These are phyloP conservation scores for Ophiostoma sp. DNA, from an alignment of 2,329 filamentous ascomycete species.

Conservation along the genomic window DNA sequence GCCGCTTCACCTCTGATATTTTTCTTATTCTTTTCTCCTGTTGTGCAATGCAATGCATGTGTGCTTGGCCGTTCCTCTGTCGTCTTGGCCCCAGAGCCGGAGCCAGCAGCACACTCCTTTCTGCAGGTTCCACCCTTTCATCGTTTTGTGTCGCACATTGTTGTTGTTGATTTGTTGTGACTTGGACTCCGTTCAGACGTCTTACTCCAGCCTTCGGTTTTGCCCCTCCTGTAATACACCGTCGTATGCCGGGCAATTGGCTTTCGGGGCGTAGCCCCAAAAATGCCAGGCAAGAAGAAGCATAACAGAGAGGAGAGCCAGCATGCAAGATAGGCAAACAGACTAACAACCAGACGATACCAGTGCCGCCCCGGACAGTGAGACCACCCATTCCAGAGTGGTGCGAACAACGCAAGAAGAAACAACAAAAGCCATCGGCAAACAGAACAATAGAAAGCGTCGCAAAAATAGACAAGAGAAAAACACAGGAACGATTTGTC, in stretches of 20 bases:
- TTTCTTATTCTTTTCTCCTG: background rate
- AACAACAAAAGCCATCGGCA: background rate
- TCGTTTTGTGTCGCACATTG: background rate
- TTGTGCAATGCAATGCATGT: conserved; percentile 18
- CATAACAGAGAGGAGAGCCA: background rate
- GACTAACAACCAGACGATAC: background rate
- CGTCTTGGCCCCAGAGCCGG: background rate
- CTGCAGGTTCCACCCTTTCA: conserved; percentile 2
- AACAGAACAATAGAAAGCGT: background rate
- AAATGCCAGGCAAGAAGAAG: background rate
- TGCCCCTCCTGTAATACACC: conserved; percentile 1
- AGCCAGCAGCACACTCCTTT: background rate
- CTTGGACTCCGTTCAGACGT: background rate
- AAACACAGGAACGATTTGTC: background rate
- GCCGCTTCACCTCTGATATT: background rate
- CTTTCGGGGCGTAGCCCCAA: background rate
- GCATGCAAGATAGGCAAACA: background rate
- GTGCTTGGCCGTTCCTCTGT: conserved; percentile 7
- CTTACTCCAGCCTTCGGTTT: background rate
- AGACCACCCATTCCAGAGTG: conserved; percentile 11
- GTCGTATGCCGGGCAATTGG: conserved; percentile 14
- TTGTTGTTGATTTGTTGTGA: conserved; percentile 10
- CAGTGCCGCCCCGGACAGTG: conserved; percentile 6
- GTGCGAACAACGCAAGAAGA: background rate
- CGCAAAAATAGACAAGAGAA: background rate